Conservation (phyloP, 352 stramenopile species). For the Globisporangium polare region DNA sequence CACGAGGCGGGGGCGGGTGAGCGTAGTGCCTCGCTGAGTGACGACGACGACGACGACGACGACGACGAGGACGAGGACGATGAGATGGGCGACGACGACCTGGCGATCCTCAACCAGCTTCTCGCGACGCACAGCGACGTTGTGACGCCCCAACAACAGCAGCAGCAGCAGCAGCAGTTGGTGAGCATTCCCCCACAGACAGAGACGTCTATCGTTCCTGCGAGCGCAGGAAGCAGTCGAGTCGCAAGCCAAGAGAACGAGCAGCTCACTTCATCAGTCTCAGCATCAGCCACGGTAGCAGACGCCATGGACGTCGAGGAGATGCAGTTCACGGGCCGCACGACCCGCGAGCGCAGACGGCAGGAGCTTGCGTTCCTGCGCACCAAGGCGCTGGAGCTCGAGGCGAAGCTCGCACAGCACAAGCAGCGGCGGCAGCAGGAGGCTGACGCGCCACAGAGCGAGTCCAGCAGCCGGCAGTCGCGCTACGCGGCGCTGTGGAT, state of each 20-base stretch:
- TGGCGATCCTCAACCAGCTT: constrained; percentile 15
- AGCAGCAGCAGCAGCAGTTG: background rate
- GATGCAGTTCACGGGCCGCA: constrained; percentile 13
- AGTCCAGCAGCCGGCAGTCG: constrained; percentile 8
- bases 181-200: background rate
- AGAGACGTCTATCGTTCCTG: background rate
- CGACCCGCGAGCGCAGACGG: constrained; percentile 20
- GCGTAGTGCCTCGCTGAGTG: background rate
- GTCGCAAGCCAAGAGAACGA: background rate
- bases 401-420: constrained; percentile 22
- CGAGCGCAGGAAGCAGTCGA: background rate
- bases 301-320: background rate
- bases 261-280: background rate
- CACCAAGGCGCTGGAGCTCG: constrained; percentile 22
- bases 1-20: background rate
- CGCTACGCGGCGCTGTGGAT: constrained; percentile 16
- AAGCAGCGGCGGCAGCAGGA: constrained; percentile 1
- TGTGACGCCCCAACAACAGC: background rate
- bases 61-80: constrained; percentile 1
- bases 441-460: background rate
- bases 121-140: constrained; percentile 3
- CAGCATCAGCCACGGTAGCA: background rate
- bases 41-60: background rate
- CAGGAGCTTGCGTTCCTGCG: constrained; percentile 30
- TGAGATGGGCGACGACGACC: constrained; percentile 11